Evolutionary conservation across 2,329 filamentous ascomycete genomes (phyloP), one percentile per base, ranked within the genome.

Genomic region (Sclerotinia spermophila): DNA sequence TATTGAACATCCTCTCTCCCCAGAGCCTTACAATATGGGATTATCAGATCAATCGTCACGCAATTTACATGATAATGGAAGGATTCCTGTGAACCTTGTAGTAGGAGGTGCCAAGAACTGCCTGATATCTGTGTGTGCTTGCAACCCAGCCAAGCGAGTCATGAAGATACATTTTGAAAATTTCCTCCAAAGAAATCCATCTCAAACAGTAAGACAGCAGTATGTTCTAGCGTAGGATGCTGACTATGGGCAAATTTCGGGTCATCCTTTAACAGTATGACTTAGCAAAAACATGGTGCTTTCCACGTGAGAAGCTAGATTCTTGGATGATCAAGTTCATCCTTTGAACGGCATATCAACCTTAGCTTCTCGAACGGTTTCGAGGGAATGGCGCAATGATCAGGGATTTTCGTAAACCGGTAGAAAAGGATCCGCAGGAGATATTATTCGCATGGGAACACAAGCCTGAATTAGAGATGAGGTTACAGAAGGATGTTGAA

Each of bases 401-500:
- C 51, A 33, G 59, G 27, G 19, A 44, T 38, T 19, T 11, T 13
- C 44, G 5, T 17, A n/a, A 65, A 45, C n/a, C 40, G 45, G 24
- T 40, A 30, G 27, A 17, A 55, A 11, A 56, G 6, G 38, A 13
- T 65, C 45, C 56, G 65, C 17, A 69, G 65, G 65, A 69, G 59
- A 44, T 55, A 11, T 19, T 53, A 13, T 38, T 35, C 21, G n/a
- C 27, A 19, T n/a, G 38, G 48, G 42, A 24, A 51, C 42, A 38
- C 13, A 56, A 65, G 27, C 27, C 59, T 53, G 21, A 35, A 53
- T 27, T 48, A 64, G 38, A 65, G 7, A 55, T 66, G 33, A 55
- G 27, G 68, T 69, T 65, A n/a, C 68, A 69, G 44, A 65, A 65
- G 59, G 68, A 69, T 69, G 68, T 51, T 21, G 59, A 58, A 69